Conservation (phyloP, 371 early-diverging fungal genomes). For the Entomophthora muscae region DNA sequence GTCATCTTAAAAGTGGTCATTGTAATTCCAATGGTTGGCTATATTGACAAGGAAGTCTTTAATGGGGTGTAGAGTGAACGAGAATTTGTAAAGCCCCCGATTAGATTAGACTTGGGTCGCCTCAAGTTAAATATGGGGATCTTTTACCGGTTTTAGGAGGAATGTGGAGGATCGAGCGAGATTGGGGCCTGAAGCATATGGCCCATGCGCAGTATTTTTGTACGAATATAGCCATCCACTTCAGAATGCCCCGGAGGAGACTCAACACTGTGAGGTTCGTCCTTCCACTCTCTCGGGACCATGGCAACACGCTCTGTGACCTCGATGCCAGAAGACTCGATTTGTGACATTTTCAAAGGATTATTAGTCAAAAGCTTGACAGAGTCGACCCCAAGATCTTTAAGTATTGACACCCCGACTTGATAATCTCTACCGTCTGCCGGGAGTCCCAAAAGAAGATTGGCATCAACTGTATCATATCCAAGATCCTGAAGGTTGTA, state of each 20-base stretch:
- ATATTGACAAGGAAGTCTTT: no score
- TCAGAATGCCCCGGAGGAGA: no score
- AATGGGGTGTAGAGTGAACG: no score
- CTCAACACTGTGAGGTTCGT: not conserved
- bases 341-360: constrained; percentile 75
- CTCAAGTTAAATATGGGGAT: no score
- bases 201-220: constrained; percentile 74
- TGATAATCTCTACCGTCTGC: constrained; percentile 84
- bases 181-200: no score
- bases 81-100: no score
- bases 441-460: constrained; percentile 71
- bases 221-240: constrained; percentile 58
- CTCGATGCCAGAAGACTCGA: constrained; percentile 47
- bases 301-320: constrained; percentile 73
- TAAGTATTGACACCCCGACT: constrained; percentile 75
- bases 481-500: constrained; percentile 93
- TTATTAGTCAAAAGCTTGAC: constrained; percentile 87
- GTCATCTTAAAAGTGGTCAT: no score
- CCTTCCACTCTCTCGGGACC: constrained; percentile 66
- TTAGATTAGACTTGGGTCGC: no score
- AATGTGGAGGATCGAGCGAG: no score
- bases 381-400: constrained; percentile 47
- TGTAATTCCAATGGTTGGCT: no score
- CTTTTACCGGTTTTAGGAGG: no score
- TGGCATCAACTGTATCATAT: constrained; percentile 87